These are phyloP conservation scores for Boletus rubropictus DNA, from an alignment of 768 basidiomycete genomes.

Conservation along the genomic window DNA sequence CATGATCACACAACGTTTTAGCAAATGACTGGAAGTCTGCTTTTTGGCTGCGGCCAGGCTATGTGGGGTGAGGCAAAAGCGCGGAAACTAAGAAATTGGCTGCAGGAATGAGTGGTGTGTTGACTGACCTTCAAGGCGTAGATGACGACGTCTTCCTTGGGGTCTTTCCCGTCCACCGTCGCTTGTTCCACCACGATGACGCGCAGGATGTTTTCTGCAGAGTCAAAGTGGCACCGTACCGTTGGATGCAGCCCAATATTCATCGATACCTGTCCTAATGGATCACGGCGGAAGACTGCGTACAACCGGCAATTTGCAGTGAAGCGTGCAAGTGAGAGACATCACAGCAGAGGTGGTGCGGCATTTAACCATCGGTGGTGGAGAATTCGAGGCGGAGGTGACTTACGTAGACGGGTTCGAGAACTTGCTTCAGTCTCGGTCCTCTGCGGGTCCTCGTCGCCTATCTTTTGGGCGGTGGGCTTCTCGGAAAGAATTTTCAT, in stretches of 20 bases:
- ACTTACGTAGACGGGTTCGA: constrained; percentile 32
- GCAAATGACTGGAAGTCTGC: constrained; percentile 52
- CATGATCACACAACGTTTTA: constrained; percentile 38
- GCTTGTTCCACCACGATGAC: constrained; percentile 48
- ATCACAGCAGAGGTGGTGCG: constrained; percentile 1
- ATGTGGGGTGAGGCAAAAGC: constrained; percentile 1
- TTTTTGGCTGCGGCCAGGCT: constrained; percentile 40
- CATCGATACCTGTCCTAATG: constrained; percentile 65
- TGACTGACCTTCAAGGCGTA: constrained; percentile 58
- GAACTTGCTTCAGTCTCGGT: constrained; percentile 7
- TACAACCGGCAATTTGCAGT: not conserved
- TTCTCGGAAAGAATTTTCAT: constrained; percentile 49
- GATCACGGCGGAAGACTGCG: constrained; percentile 66
- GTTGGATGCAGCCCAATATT: constrained; percentile 51
- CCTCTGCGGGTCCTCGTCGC: not conserved
- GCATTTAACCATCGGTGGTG: constrained; percentile 17
- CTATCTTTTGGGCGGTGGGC: not conserved
- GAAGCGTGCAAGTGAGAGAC: not conserved
- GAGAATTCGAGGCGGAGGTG: constrained; percentile 16
- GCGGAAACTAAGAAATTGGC: not conserved
- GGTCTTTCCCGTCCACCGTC: constrained; percentile 20
- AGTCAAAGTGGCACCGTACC: constrained; percentile 54
- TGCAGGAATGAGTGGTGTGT: not conserved
- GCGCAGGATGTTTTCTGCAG: constrained; percentile 49
- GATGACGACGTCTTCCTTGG: constrained; percentile 43